Evolutionary conservation across 768 basidiomycete species (phyloP).

Genomic region (Suillus discolor): DNA sequence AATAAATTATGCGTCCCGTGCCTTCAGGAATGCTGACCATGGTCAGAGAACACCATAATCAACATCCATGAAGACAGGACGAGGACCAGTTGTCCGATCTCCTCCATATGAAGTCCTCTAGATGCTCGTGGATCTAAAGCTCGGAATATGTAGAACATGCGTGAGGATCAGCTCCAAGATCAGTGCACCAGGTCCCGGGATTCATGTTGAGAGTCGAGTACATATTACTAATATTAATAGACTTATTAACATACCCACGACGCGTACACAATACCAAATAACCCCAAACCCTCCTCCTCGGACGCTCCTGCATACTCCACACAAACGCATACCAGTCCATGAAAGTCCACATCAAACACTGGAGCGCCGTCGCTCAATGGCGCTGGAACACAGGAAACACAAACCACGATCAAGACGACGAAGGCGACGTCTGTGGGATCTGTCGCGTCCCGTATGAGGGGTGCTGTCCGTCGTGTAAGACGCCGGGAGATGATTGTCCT

Average conservation of each 20-base stretch:
- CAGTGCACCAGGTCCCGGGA: no score
- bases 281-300: background rate
- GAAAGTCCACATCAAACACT: constrained; percentile 83
- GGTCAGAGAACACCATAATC: background rate
- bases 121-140: background rate
- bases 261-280: constrained; percentile 5
- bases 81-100: background rate
- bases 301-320: background rate
- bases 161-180: no score
- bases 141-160: background rate
- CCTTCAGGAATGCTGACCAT: background rate
- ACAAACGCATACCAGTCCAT: constrained; percentile 38
- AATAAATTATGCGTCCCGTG: background rate
- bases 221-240: no score
- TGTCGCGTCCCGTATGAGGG: constrained; percentile 92
- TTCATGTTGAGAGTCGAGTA: no score
- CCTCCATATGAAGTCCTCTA: background rate
- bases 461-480: constrained; percentile 94
- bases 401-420: constrained; percentile 39
- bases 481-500: constrained; percentile 96
- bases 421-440: constrained; percentile 80
- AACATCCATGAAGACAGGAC: background rate
- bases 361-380: constrained; percentile 91
- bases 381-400: constrained; percentile 65
- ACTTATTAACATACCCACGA: background rate